A percentile compares a stretch with the other conserved stretches of the same genome.
phyloP scores from a whole-genome alignment of 2,329 filamentous ascomycete genomes.

The Botrytis elliptica region DNA sequence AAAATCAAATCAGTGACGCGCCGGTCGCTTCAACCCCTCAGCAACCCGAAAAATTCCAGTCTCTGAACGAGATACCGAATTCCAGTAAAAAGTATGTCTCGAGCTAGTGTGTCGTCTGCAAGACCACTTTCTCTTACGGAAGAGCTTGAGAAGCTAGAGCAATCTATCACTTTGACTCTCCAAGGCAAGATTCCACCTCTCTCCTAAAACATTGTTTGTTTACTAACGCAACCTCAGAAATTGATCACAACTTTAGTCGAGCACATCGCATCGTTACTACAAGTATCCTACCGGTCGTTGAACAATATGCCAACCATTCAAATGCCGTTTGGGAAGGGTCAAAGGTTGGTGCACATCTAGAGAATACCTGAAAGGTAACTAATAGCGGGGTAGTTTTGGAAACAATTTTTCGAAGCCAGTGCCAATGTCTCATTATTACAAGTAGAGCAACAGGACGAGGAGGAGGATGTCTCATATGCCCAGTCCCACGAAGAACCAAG shows the following conservation, averaged over 20 bases:
- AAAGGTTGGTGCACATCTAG: conserved; percentile 57
- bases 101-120: conserved; percentile 42
- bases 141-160: conserved; percentile 92
- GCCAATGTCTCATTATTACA: conserved; percentile 95
- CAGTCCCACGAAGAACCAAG: conserved; percentile 38
- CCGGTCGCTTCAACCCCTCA: conserved; percentile 13
- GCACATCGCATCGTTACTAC: conserved; percentile 94
- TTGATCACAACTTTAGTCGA: conserved; percentile 97
- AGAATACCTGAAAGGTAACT: conserved; percentile 11
- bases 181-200: conserved; percentile 60
- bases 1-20: not conserved
- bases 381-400: conserved; percentile 75
- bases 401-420: conserved; percentile 98
- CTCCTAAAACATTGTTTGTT: conserved; percentile 12
- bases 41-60: conserved; percentile 5
- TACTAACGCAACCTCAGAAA: conserved; percentile 59
- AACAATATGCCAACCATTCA: conserved; percentile 93
- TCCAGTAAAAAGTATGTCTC: conserved; percentile 33
- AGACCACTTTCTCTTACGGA: conserved; percentile 78
- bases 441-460: conserved; percentile 76
- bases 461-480: conserved; percentile 48
- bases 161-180: conserved; percentile 92
- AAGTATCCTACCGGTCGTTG: conserved; percentile 88
- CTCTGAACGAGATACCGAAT: not conserved
- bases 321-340: conserved; percentile 95